A percentile compares a stretch with the other conserved stretches of the same genome.
phyloP scores from a whole-genome alignment of 2,329 filamentous ascomycete genomes.

The Microdochium trichocladiopsis region DNA sequence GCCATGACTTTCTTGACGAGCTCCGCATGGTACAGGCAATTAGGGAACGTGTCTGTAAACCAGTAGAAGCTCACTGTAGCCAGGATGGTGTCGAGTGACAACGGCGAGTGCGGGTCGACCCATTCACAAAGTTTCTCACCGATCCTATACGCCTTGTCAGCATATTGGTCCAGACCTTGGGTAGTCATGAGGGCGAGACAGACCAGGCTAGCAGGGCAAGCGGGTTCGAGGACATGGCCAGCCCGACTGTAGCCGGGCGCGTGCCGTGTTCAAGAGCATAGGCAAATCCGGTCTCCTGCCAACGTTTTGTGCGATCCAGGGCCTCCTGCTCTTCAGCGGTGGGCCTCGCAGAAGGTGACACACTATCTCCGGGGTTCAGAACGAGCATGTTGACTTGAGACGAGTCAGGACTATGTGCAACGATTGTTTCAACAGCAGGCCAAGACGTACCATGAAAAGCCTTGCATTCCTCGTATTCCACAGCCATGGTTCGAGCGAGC shows the following conservation, averaged over 20 bases:
- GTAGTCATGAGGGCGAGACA: not conserved
- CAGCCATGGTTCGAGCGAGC: conserved; percentile 33
- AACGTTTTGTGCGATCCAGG: conserved; percentile 27
- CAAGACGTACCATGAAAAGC: conserved; percentile 22
- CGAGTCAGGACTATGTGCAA: not conserved
- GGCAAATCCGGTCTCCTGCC: conserved; percentile 30
- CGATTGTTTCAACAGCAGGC: not conserved
- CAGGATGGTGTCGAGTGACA: conserved; percentile 34
- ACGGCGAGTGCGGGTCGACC: conserved; percentile 29
- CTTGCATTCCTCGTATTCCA: conserved; percentile 36
- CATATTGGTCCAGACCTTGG: not conserved
- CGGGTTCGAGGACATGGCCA: conserved; percentile 44
- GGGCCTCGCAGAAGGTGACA: conserved; percentile 8
- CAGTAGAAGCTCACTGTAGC: conserved; percentile 46
- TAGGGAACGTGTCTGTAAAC: conserved; percentile 41
- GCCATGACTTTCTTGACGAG: not conserved
- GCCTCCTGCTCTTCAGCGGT: conserved; percentile 25
- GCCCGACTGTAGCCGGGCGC: conserved; percentile 46
- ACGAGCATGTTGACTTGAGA: not conserved
- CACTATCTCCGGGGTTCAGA: not conserved
- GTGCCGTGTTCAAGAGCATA: conserved; percentile 48
- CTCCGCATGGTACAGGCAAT: conserved; percentile 39
- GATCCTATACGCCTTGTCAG: conserved; percentile 26
- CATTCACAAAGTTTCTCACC: conserved; percentile 50
- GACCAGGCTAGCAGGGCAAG: conserved; percentile 48